These are phyloP conservation scores for Scedosporium minutisporum DNA, from an alignment of 2,329 filamentous ascomycete species.

Conservation along the genomic window DNA sequence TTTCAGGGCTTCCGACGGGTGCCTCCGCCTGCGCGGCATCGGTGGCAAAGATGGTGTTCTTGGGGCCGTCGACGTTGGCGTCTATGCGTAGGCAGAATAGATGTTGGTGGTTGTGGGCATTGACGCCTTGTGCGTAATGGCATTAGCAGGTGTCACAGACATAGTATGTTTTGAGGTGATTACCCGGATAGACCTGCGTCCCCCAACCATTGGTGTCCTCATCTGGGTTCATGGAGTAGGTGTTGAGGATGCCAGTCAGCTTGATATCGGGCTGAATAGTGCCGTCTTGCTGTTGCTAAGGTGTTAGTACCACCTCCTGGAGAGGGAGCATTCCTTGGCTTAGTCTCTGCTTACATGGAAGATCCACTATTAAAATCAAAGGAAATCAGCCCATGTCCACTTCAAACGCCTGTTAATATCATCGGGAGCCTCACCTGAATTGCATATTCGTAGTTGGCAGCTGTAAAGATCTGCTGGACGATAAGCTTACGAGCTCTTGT, in stretches of 20 bases:
- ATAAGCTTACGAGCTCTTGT: slow-evolving; percentile 79
- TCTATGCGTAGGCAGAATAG: slow-evolving; percentile 86
- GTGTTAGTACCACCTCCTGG: slow-evolving; percentile 10
- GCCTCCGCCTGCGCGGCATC: slow-evolving; percentile 64
- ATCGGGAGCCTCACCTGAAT: slow-evolving; percentile 23
- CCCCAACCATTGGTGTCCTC: slow-evolving; percentile 84
- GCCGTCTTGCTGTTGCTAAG: slow-evolving; percentile 56
- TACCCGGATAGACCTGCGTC: slow-evolving; percentile 69
- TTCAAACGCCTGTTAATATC: background rate
- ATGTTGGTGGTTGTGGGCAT: slow-evolving; percentile 94
- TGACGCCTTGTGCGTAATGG: slow-evolving; percentile 45
- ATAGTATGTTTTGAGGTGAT: background rate
- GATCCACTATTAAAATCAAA: slow-evolving; percentile 52
- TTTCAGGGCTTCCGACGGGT: slow-evolving; percentile 70
- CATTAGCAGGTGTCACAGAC: background rate
- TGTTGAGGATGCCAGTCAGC: slow-evolving; percentile 87
- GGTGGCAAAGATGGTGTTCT: slow-evolving; percentile 77
- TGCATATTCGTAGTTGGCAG: slow-evolving; percentile 88
- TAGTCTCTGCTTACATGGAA: slow-evolving; percentile 47
- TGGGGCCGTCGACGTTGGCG: slow-evolving; percentile 73
- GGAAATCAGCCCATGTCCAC: slow-evolving; percentile 37
- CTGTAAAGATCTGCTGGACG: slow-evolving; percentile 86
- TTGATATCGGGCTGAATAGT: slow-evolving; percentile 88
- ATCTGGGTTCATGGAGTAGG: slow-evolving; percentile 68
- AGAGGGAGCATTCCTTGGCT: too few species aligned